Percentiles rank a stretch among this genome's conserved stretches.
phyloP scores from a whole-genome alignment of 176 grass and related monocot species.

The Avena sativa region DNA sequence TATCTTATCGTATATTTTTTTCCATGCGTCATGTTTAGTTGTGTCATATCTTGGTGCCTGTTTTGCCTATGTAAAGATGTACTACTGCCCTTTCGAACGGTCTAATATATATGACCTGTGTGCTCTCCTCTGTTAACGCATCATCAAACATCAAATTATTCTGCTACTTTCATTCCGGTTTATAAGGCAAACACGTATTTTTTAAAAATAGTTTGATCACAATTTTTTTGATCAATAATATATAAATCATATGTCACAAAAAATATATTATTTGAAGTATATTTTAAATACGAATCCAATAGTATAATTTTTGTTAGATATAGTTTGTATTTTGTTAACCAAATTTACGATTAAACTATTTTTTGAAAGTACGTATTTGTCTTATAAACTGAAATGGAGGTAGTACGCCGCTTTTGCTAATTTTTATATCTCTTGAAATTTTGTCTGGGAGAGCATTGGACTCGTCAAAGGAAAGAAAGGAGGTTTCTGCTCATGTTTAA shows the following conservation, averaged over 20 bases:
- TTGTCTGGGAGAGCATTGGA: not conserved
- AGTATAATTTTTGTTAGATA: too few species aligned
- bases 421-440: not conserved
- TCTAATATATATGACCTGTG: not conserved
- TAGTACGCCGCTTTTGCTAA: too few species aligned
- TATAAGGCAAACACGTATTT: too few species aligned
- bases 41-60: not conserved
- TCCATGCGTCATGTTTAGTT: slow-evolving; percentile 21
- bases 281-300: too few species aligned
- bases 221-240: too few species aligned
- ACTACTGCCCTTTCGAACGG: not conserved
- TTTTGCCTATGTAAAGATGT: slow-evolving; percentile 34
- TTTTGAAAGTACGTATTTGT: too few species aligned
- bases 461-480: not conserved
- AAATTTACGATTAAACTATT: too few species aligned
- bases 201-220: too few species aligned
- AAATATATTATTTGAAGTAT: too few species aligned
- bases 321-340: too few species aligned
- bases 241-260: too few species aligned
- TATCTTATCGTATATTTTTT: not conserved
- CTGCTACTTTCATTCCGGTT: not conserved
- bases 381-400: too few species aligned
- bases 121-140: not conserved
- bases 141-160: not conserved
- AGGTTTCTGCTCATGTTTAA: not conserved